phyloP scores from a whole-genome alignment of 2,329 filamentous ascomycete species.

The Diaporthe velutina region DNA sequence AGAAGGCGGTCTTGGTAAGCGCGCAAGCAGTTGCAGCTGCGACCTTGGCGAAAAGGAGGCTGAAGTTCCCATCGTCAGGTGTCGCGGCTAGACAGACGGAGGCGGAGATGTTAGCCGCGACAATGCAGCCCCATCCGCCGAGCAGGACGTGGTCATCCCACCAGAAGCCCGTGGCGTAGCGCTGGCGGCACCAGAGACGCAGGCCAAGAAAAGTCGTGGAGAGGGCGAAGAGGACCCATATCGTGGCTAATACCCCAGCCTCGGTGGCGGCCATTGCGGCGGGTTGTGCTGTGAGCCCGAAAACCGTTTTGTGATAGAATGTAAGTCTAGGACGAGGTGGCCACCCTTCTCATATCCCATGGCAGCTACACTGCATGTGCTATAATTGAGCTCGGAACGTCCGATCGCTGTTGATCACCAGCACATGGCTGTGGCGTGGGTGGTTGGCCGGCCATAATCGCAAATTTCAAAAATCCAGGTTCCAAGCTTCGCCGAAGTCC shows the following conservation, averaged over 20 bases:
- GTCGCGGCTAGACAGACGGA: neutral
- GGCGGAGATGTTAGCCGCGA: slow-evolving; percentile 8
- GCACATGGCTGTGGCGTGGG: slow-evolving; percentile 1
- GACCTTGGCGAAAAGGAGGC: slow-evolving; percentile 21
- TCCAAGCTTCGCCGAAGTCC: slow-evolving; percentile 29
- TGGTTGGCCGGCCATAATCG: slow-evolving; percentile 3
- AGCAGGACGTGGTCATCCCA: slow-evolving; percentile 9
- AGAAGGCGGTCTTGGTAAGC: slow-evolving; percentile 21
- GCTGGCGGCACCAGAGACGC: slow-evolving; percentile 20
- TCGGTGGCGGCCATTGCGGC: slow-evolving; percentile 7
- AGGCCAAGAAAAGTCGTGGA: slow-evolving; percentile 9
- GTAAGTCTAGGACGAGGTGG: neutral
- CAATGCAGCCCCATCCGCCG: neutral
- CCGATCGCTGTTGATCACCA: neutral
- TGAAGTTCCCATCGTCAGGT: slow-evolving; percentile 15
- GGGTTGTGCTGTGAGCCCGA: neutral
- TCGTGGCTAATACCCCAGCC: slow-evolving; percentile 13
- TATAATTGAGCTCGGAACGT: slow-evolving; percentile 7
- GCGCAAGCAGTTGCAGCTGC: neutral
- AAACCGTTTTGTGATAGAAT: neutral
- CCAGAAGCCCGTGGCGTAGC: slow-evolving; percentile 13
- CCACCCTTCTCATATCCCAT: slow-evolving; percentile 14
- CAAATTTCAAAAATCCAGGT: slow-evolving; percentile 23
- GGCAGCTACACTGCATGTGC: neutral
- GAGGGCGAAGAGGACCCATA: slow-evolving; percentile 20